A percentile compares a stretch with the other conserved stretches of the same genome.
Conservation (phyloP, 495 filamentous ascomycete genomes). For the Daldinia caldariorum region DNA sequence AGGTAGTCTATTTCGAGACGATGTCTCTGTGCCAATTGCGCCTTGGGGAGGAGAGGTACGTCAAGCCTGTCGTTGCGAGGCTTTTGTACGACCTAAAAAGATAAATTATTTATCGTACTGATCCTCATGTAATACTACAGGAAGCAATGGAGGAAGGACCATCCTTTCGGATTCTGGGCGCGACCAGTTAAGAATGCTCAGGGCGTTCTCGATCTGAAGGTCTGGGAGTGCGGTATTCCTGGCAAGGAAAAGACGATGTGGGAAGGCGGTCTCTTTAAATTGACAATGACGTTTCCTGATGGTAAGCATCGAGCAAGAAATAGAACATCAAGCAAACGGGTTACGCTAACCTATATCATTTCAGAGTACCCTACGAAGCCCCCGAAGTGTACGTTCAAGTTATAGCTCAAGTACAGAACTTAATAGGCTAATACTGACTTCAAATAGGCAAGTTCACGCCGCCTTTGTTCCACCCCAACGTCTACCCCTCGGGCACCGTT, state of each 20-base stretch:
- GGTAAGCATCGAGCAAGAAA: slow-evolving; percentile 66
- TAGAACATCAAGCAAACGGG: slow-evolving; percentile 6
- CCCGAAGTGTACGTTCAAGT: slow-evolving; percentile 81
- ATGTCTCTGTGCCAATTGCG: slow-evolving; percentile 94
- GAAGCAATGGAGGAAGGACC: slow-evolving; percentile 96
- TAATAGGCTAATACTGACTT: slow-evolving; percentile 41
- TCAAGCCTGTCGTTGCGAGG: slow-evolving; percentile 1
- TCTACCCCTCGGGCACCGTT: slow-evolving; percentile 97
- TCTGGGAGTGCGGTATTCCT: slow-evolving; percentile 95
- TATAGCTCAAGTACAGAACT: slow-evolving; percentile 8
- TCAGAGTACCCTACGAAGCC: slow-evolving; percentile 98
- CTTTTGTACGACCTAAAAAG: background rate
- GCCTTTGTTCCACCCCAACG: slow-evolving; percentile 97
- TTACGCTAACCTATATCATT: slow-evolving; percentile 39
- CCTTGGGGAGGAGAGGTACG: slow-evolving; percentile 89
- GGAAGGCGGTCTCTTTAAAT: slow-evolving; percentile 95
- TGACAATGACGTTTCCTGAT: slow-evolving; percentile 92
- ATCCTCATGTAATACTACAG: slow-evolving; percentile 56
- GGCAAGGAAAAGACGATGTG: slow-evolving; percentile 96
- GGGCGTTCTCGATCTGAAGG: slow-evolving; percentile 89
- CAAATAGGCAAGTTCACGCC: slow-evolving; percentile 91
- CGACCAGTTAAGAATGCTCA: slow-evolving; percentile 81
- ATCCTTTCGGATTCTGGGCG: slow-evolving; percentile 97
- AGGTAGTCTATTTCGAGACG: slow-evolving; percentile 2
- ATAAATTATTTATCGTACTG: slow-evolving; percentile 8